phyloP scores from a whole-genome alignment of 805 yeast genomes.

The Kodamaea sagamina region DNA sequence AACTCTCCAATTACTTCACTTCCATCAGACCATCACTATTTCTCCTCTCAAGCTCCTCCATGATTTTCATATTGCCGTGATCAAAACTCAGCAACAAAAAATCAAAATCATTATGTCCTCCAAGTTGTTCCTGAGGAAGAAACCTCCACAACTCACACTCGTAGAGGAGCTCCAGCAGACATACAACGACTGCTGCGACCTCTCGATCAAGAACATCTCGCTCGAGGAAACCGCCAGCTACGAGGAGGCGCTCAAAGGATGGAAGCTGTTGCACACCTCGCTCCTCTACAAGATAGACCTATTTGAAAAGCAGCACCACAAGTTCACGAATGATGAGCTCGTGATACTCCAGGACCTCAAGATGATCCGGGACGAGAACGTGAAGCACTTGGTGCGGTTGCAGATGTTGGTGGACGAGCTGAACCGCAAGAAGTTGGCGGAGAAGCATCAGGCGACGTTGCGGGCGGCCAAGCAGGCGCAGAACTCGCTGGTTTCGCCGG shows the following conservation, averaged over 20 bases:
- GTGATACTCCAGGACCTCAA: constrained; percentile 33
- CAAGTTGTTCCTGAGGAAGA: constrained; percentile 40
- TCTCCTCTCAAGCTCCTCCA: too few species aligned
- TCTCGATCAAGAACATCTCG: constrained; percentile 55
- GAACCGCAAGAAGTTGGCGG: constrained; percentile 23
- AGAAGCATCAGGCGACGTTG: constrained; percentile 19
- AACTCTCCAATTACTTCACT: too few species aligned
- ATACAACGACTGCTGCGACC: constrained; percentile 63
- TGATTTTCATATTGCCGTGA: constrained; percentile 6
- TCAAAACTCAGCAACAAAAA: constrained; percentile 5
- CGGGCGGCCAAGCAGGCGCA: constrained; percentile 10
- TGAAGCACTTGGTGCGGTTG: constrained; percentile 42
- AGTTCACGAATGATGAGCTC: constrained; percentile 28
- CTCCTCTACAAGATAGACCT: constrained; percentile 56
- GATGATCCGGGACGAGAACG: constrained; percentile 44
- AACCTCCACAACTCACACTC: constrained; percentile 53
- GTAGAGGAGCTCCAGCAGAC: constrained; percentile 59
- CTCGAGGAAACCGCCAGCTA: constrained; percentile 56
- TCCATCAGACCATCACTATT: too few species aligned
- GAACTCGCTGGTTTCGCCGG: neutral
- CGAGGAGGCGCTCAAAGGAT: constrained; percentile 64
- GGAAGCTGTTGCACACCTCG: constrained; percentile 71
- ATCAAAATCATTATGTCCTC: constrained; percentile 7
- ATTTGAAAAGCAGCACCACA: constrained; percentile 46
- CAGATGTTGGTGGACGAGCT: constrained; percentile 43